Conservation (phyloP, 176 grass and related monocot genomes). For the Olyra latifolia region DNA sequence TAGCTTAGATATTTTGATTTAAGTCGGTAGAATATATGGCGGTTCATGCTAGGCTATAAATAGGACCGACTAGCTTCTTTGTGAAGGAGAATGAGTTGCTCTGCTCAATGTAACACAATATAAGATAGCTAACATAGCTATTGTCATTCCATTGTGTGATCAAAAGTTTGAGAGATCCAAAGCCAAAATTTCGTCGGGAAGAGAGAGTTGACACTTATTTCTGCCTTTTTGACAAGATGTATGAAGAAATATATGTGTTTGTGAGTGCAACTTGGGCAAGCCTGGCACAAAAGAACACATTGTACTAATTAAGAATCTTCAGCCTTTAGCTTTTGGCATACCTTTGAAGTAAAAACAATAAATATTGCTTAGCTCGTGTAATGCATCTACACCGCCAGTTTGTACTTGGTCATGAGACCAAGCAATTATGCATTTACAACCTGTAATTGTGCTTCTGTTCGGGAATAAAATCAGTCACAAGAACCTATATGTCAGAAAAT, state of each 20-base stretch:
- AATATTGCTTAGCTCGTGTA: not conserved
- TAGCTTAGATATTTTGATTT: too few relatives aligned
- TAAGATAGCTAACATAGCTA: too few relatives aligned
- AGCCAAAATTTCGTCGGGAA: too few relatives aligned
- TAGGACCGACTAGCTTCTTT: too few relatives aligned
- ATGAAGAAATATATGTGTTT: slow-evolving; percentile 15
- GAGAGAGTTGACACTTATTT: slow-evolving; percentile 35
- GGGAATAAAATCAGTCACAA: not conserved
- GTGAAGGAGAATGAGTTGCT: too few relatives aligned
- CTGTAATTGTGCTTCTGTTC: not conserved
- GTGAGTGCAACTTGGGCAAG: not conserved
- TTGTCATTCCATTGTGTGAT: too few relatives aligned
- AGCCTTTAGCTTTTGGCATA: not conserved
- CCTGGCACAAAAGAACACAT: not conserved
- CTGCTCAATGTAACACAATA: too few relatives aligned
- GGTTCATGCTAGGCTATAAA: too few relatives aligned
- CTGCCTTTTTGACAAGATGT: slow-evolving; percentile 4
- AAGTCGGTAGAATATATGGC: too few relatives aligned
- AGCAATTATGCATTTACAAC: not conserved
- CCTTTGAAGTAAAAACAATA: not conserved
- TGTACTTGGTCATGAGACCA: not conserved
- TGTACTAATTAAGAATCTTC: not conserved
- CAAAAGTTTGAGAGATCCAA: too few relatives aligned
- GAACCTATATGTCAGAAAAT: too few relatives aligned
- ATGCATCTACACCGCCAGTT: not conserved